Evolutionary conservation across 2,329 filamentous ascomycete species (phyloP), one percentile per base, ranked within the genome.

Genomic region (Fusarium musae): DNA sequence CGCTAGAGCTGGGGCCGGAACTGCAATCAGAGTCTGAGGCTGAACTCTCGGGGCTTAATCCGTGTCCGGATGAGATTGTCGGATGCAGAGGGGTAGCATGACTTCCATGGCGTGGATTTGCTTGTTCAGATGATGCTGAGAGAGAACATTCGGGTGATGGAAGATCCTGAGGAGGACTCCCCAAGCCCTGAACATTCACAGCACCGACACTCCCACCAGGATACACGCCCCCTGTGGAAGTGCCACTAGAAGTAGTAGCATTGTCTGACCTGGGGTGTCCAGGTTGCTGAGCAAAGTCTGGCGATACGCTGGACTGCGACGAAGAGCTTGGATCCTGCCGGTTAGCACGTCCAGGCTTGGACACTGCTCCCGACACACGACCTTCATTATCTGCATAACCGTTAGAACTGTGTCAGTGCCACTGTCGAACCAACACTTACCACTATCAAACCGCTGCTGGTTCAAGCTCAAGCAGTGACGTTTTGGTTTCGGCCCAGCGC

Each of bases 391-490:
- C 68, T 71, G 52, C 57, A 59, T 52, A 34, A 12, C 47, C 42
- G 58, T 47, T 47, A 54, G 49, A 71, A 28, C 32, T 44, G 30
- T 46, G 39, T 43, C 36, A 37, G 30, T 43, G 40, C 40, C 58
- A 37, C 46, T 32, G 32, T 37, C 34, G 43, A 30, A 36, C 23
- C 21, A 54, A 32, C 40, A 23, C 44, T 61, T 57, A 56, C 53
- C 40, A 26, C 34, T 36, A 23, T 40, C 37, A 46, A 52, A 26
- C 15, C 46, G 44, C 36, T 54, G 74, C 65, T 73, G 59, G 64
- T 65, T 76, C 54, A 39, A 50, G 52, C 53, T 76, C 52, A 43
- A 47, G 46, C 56, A 46, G 26, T 53, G 66, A 37, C 70, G 70
- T 57, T 75, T 65, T 46, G 63, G 70, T 58, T 74, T 62, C 47